Evolutionary conservation across 2,329 filamentous ascomycete species (phyloP), one percentile per base, ranked within the genome.

Genomic region (Penicillium sclerotiorum): DNA sequence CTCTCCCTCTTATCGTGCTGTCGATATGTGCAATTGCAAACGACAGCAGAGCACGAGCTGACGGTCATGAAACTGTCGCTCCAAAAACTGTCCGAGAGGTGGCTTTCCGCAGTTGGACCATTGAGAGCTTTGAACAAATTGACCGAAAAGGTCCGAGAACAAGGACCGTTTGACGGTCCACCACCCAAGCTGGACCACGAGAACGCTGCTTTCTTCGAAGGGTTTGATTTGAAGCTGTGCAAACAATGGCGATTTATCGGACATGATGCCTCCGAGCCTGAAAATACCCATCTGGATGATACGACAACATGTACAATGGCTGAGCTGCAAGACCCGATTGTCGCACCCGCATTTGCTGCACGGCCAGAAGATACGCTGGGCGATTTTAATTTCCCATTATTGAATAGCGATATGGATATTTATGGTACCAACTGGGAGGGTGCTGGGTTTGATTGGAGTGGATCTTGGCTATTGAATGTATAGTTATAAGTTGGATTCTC

Each of bases 1-100:
- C 60, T 74, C 27, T 64, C 70, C 1, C 64, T 72, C n/a, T 63
- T 74, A 0, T 73, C 71, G 2, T 68, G 67, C 43, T 72, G 65
- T 49, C 65, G 69, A 6, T 71, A 72, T 35, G 49, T 64, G 7
- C 63, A 66, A 7, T 57, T 72, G 2, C 56, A 63, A 48, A 53
- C 41, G 8, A 60, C 49, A 2, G 60, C 61, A 11, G 59, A 63
- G 23, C 57, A 62, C 47, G 60, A 61, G 43, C 25, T 57, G 15
- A 60, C 53, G 5, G 55, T 52, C 33, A 58, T 66, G 45, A 62
- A 66, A 36, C 55, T 65, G 1, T 58, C 47, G 2, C 56, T 66
- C 2, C 59, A 71, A 52, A 62, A 62, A 8, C 38, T 65, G 4
- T 63, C 63, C 0, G 57, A 62, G 18, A 49, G 62, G 11, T 65